Conservation (phyloP, 2,329 filamentous ascomycete genomes). For the Sarocladiaceae sp. region DNA sequence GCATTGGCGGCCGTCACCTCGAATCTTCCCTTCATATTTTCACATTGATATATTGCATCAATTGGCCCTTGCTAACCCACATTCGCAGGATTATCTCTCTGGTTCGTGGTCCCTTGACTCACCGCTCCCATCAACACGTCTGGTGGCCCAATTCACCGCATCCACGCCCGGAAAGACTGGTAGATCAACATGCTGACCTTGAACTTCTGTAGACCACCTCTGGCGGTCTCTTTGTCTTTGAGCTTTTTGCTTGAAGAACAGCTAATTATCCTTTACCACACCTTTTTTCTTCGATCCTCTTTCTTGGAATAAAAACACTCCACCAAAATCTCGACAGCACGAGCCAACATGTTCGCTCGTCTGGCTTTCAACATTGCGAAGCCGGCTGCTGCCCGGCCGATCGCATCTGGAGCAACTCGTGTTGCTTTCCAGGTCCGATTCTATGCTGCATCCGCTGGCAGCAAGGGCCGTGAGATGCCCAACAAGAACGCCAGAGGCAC, state of each 20-base stretch:
- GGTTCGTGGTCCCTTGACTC: conserved; percentile 46
- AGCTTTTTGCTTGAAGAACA: conserved; percentile 15
- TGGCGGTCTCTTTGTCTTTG: conserved; percentile 35
- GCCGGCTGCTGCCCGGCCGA: conserved; percentile 44
- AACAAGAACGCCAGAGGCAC: conserved; percentile 53
- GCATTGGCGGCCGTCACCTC: background rate
- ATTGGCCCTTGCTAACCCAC: conserved; percentile 36
- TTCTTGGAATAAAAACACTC: background rate
- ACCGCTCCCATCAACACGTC: conserved; percentile 26
- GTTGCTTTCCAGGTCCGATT: conserved; percentile 34
- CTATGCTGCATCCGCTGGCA: conserved; percentile 49
- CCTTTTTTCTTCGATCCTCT: background rate
- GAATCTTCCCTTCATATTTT: background rate
- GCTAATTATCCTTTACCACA: conserved; percentile 17
- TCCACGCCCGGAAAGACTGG: conserved; percentile 1
- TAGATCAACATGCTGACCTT: conserved; percentile 17
- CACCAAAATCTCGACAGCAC: conserved; percentile 11
- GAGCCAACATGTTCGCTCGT: conserved; percentile 55
- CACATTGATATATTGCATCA: background rate
- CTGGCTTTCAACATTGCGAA: conserved; percentile 49
- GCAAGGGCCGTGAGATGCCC: conserved; percentile 66
- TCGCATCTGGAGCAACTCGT: conserved; percentile 34
- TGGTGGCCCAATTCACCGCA: background rate
- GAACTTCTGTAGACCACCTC: conserved; percentile 31
- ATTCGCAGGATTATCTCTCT: conserved; percentile 68